Base-by-base conservation (phyloP, 2,329 filamentous ascomycete genomes). In the Exophiala mesophila region DNA sequence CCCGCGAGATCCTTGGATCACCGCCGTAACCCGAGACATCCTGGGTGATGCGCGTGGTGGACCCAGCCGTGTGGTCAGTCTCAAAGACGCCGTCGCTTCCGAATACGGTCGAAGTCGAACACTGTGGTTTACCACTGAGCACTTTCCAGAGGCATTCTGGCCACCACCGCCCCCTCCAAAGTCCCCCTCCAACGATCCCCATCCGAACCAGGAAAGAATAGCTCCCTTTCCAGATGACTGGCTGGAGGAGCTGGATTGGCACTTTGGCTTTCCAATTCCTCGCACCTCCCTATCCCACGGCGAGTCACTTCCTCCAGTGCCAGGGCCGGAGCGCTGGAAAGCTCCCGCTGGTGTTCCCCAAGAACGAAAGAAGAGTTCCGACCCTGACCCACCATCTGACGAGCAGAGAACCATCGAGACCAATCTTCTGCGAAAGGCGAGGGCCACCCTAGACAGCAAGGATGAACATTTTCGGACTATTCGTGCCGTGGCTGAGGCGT, bases 221-320 rank as follows among this genome's bases (percentile, higher is more conserved):
- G 37, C 45, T 2, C 52, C 52, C 12, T 66, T 82, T 5, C 79
- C 83, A 3, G 63, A 63, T 2, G 54, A 58, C 10, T 60, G 68
- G 23, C 45, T 70, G 15, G 63, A 75, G n/a, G 84, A 92, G 52
- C 69, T 95, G 2, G 83, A 90, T 59, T 97, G 88, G 88, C 77
- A 83, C 54, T 87, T 97, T 60, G 92, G 90, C 40, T 97, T 97
- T 63, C 70, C 73, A 10, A 73, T 96, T 7, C 86, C 89, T 2
- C 71, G 73, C 19, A 50, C 43, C 24, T 43, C 34, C 65, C 70
- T 15, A 66, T 69, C 8, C 69, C 74, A 72, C 19, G 74, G 72
- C 34, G 74, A 75, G 48, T 76, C 74, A 10, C 68, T 74, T 53
- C 75, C 77, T 1, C 76, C 78, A 0, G 72, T 77, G 4, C 74